Percentiles rank a stretch among this genome's conserved stretches.
phyloP scores from a whole-genome alignment of 495 filamentous ascomycete genomes.

The Trichodelitschia bisporula region DNA sequence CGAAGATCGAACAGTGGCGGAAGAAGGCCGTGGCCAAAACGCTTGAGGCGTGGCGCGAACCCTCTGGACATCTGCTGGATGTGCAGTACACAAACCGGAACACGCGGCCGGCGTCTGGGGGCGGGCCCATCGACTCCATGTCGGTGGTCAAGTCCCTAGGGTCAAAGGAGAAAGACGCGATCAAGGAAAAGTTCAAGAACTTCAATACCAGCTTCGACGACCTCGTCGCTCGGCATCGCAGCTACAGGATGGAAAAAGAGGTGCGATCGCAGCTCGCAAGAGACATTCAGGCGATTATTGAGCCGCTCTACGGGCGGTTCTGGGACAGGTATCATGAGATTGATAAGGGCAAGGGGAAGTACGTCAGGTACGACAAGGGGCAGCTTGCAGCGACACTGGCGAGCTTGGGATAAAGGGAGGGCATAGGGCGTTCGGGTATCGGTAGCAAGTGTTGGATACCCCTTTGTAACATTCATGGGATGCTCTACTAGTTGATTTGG shows the following conservation, averaged over 20 bases:
- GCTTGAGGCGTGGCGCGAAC: conserved; percentile 71
- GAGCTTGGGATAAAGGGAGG: conserved; percentile 7
- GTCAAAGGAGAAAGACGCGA: conserved; percentile 78
- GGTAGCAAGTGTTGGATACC: background rate
- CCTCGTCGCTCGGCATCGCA: conserved; percentile 55
- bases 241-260: conserved; percentile 59
- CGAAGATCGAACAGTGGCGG: conserved; percentile 53
- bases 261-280: conserved; percentile 51
- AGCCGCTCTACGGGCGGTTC: conserved; percentile 84
- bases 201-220: conserved; percentile 90
- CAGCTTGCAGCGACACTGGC: conserved; percentile 13
- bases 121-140: conserved; percentile 40
- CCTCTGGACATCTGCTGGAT: conserved; percentile 65
- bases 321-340: conserved; percentile 96
- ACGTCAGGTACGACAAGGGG: conserved; percentile 85
- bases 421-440: background rate
- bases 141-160: conserved; percentile 59
- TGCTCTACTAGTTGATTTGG: no score
- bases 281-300: conserved; percentile 71
- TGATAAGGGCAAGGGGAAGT: conserved; percentile 90
- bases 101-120: conserved; percentile 40
- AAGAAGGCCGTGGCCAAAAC: conserved; percentile 69
- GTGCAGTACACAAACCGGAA: conserved; percentile 67
- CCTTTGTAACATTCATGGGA: no score
- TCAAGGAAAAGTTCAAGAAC: conserved; percentile 83